Conservation (phyloP, 495 filamentous ascomycete species). For the Lepraria neglecta region DNA sequence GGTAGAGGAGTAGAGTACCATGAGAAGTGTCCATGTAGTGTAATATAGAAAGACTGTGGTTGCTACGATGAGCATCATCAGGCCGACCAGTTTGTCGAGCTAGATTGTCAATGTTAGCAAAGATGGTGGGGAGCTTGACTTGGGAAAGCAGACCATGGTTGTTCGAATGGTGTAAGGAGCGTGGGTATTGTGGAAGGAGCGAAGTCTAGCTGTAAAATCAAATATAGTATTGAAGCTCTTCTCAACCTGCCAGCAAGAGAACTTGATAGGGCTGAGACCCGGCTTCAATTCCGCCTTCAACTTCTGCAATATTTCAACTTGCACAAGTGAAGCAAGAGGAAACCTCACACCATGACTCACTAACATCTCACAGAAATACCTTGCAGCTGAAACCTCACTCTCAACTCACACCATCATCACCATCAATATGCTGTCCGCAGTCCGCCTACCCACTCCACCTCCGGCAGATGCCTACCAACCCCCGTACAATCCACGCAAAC, state of each 20-base stretch:
- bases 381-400: not conserved
- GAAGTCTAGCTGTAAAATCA: not conserved
- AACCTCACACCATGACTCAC: no score
- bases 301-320: no score
- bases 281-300: no score
- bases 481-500: conserved; percentile 50
- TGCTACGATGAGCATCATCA: conserved; percentile 95
- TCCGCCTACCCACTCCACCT: conserved; percentile 61
- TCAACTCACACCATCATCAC: not conserved
- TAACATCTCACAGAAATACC: no score
- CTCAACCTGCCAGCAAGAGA: no score
- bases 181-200: not conserved
- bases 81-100: conserved; percentile 93
- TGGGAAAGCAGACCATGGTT: conserved; percentile 11
- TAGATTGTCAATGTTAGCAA: conserved; percentile 34
- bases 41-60: conserved; percentile 98
- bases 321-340: no score
- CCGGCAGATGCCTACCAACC: conserved; percentile 47
- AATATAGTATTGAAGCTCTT: not conserved
- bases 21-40: conserved; percentile 93
- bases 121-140: not conserved
- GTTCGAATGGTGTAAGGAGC: conserved; percentile 17
- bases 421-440: conserved; percentile 54
- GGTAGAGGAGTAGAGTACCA: conserved; percentile 53
- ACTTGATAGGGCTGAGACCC: no score